Conservation (phyloP, 2,329 filamentous ascomycete genomes). For the Leptographium procerum region DNA sequence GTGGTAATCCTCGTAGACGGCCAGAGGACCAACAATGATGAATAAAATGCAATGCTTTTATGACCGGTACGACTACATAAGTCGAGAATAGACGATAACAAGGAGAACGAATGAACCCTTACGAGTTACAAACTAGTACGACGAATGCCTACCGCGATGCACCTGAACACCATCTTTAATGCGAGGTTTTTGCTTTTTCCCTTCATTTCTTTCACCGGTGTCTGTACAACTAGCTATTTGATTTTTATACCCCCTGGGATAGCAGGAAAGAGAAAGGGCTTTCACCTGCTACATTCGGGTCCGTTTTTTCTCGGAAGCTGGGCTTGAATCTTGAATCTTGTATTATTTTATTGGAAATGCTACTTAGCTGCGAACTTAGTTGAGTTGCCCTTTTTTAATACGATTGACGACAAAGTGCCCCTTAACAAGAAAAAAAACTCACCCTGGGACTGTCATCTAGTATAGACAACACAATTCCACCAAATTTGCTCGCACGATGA, state of each 20-base stretch:
- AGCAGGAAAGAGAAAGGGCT: neutral
- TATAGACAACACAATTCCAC: no score
- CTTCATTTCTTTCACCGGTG: neutral
- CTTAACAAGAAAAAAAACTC: no score
- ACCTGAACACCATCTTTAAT: no score
- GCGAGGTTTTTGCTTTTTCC: neutral
- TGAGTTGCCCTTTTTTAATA: no score
- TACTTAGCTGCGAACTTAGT: no score
- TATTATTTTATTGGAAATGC: neutral
- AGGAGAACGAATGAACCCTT: neutral
- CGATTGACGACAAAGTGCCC: no score
- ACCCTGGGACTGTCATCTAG: no score
- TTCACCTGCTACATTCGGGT: neutral
- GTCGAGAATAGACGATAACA: neutral
- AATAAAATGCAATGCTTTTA: neutral
- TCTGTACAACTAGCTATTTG: neutral
- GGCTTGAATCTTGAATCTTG: neutral
- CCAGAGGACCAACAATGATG: slow-evolving; percentile 8
- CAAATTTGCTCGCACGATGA: no score
- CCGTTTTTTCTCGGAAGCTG: neutral
- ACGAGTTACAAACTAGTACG: neutral
- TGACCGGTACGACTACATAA: no score
- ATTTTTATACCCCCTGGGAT: neutral
- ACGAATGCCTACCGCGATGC: neutral
- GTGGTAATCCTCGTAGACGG: slow-evolving; percentile 57